A percentile compares a stretch with the other conserved stretches of the same genome.
These are phyloP conservation scores for Solanum medicagineum DNA, from an alignment of 257 asterid genomes.

Conservation along the genomic window DNA sequence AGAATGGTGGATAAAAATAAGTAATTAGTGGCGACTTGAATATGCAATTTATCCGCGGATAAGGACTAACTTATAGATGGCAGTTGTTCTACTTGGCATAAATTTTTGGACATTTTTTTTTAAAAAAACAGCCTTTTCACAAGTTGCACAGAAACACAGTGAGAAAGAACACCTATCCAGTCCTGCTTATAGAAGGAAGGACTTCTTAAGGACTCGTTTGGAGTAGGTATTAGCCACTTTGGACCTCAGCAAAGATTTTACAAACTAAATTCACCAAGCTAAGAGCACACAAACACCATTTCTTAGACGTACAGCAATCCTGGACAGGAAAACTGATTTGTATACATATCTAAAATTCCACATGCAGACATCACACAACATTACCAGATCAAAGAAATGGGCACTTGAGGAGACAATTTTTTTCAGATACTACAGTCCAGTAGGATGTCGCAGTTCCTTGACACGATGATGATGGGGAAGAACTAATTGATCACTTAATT, in stretches of 20 bases:
- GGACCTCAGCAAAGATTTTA: not conserved
- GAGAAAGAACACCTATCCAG: not conserved
- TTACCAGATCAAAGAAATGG: not conserved
- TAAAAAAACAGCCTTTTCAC: not conserved
- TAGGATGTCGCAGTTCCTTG: not conserved
- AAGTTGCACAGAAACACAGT: not conserved
- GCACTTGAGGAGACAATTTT: not conserved
- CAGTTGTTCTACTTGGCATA: not conserved
- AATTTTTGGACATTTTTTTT: not conserved
- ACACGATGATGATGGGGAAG: not conserved
- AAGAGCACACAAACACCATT: not conserved
- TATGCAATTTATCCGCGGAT: not conserved
- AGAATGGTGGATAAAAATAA: no score
- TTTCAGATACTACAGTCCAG: not conserved
- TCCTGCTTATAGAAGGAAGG: not conserved
- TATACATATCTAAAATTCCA: not conserved
- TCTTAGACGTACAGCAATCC: not conserved
- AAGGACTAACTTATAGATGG: not conserved
- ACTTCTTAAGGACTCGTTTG: not conserved
- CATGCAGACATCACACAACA: not conserved
- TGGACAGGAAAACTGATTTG: not conserved
- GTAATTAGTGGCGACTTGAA: no score
- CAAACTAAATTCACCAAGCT: not conserved
- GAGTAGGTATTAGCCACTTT: not conserved
- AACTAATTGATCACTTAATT: not conserved